Conservation (phyloP, 441 rosid species). For the Brassica hybrid region DNA sequence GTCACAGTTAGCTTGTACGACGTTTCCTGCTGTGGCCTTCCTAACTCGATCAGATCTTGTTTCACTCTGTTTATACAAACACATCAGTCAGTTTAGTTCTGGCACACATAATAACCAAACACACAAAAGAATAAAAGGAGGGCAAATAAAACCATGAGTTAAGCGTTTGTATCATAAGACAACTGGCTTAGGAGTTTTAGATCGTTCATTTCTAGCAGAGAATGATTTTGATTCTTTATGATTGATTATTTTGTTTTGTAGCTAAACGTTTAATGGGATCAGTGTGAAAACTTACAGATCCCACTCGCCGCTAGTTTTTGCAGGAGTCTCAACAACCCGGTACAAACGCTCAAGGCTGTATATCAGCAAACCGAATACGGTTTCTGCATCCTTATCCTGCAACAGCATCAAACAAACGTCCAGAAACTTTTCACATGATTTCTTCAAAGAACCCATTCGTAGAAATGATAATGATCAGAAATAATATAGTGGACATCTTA, state of each 20-base stretch:
- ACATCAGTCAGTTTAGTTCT: constrained; percentile 40
- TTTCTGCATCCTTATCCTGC: constrained; percentile 81
- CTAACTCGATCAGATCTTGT: constrained; percentile 82
- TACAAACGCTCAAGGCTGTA: constrained; percentile 77
- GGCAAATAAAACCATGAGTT: background rate
- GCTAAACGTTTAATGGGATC: constrained; percentile 6
- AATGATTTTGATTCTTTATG: constrained; percentile 9
- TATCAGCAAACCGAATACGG: constrained; percentile 80
- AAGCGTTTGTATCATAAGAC: constrained; percentile 25
- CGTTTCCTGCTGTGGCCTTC: constrained; percentile 68
- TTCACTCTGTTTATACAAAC: constrained; percentile 60
- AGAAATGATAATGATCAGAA: background rate
- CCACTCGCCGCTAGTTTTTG: constrained; percentile 92
- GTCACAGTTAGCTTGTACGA: constrained; percentile 70
- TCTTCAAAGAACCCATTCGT: background rate
- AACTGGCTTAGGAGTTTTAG: background rate
- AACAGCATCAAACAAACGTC: constrained; percentile 36
- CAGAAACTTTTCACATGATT: background rate
- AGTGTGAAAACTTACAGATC: constrained; percentile 59
- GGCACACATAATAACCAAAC: background rate
- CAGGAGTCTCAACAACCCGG: constrained; percentile 76
- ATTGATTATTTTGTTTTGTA: constrained; percentile 11
- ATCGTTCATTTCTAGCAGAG: background rate
- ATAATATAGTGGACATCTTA: constrained; percentile 44
- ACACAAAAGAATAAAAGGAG: background rate